Evolutionary conservation across 176 grass and related monocot species (phyloP).

Genomic region (Oryza meyeriana): DNA sequence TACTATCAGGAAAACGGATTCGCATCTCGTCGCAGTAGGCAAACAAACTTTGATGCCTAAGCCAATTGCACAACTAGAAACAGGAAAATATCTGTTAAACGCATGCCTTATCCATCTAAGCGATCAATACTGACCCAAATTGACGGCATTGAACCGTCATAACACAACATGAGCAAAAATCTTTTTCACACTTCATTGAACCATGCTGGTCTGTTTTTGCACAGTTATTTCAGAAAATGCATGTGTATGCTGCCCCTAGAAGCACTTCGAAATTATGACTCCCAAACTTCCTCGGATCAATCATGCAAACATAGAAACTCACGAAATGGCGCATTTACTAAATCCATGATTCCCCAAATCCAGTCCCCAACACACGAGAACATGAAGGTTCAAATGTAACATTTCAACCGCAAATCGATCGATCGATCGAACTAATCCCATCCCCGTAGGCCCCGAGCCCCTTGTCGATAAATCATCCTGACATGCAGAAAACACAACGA

Average conservation of each 20-base stretch:
- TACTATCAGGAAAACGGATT: background rate
- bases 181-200: background rate
- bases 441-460: background rate
- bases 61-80: background rate
- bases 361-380: background rate
- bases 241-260: background rate
- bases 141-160: background rate
- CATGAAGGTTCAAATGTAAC: background rate
- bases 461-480: background rate
- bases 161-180: background rate
- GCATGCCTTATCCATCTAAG: background rate
- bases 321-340: background rate
- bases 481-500: background rate
- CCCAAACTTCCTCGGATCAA: background rate
- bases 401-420: constrained; percentile 11
- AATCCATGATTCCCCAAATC: background rate
- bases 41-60: background rate
- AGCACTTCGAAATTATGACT: background rate
- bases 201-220: background rate
- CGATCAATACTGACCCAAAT: background rate
- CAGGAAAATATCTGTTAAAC: background rate
- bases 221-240: background rate
- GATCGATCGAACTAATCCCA: background rate
- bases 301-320: background rate
- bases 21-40: background rate